Percentiles rank a stretch among this genome's conserved stretches.
Conservation (phyloP, 805 yeast genomes). For the Debaryomyces tyrocola region DNA sequence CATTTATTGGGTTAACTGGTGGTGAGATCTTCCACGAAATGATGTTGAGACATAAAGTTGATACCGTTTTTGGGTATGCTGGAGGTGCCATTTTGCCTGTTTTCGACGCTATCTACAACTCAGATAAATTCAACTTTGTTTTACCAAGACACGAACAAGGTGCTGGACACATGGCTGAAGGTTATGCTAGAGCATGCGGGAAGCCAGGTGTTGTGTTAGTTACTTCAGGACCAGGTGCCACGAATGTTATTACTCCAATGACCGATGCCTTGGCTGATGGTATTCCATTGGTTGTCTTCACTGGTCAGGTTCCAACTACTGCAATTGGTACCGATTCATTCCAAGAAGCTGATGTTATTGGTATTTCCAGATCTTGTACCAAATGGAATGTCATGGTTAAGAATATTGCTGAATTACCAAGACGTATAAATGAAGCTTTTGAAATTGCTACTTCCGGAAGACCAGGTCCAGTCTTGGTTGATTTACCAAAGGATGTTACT, state of each 20-base stretch:
- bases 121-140: constrained; percentile 83
- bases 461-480: constrained; percentile 98
- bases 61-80: constrained; percentile 95
- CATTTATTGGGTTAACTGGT: constrained; percentile 94
- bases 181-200: constrained; percentile 93
- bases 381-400: constrained; percentile 99
- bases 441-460: constrained; percentile 95
- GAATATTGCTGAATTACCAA: constrained; percentile 88
- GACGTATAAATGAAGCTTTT: constrained; percentile 95
- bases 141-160: constrained; percentile 98
- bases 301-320: constrained; percentile 95
- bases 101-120: constrained; percentile 93
- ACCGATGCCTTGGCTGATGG: constrained; percentile 98
- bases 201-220: constrained; percentile 97
- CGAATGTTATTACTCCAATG: constrained; percentile 97
- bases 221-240: constrained; percentile 99
- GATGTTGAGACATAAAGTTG: constrained; percentile 96
- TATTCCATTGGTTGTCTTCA: constrained; percentile 92
- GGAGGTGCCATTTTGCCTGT: constrained; percentile 99
- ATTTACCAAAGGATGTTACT: constrained; percentile 96
- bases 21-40: constrained; percentile 98
- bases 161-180: constrained; percentile 99
- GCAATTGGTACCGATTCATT: constrained; percentile 98
- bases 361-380: constrained; percentile 95
- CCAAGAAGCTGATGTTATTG: constrained; percentile 98